Evolutionary conservation across 2,329 filamentous ascomycete species (phyloP).

Genomic region (Mollisiaceae sp.): DNA sequence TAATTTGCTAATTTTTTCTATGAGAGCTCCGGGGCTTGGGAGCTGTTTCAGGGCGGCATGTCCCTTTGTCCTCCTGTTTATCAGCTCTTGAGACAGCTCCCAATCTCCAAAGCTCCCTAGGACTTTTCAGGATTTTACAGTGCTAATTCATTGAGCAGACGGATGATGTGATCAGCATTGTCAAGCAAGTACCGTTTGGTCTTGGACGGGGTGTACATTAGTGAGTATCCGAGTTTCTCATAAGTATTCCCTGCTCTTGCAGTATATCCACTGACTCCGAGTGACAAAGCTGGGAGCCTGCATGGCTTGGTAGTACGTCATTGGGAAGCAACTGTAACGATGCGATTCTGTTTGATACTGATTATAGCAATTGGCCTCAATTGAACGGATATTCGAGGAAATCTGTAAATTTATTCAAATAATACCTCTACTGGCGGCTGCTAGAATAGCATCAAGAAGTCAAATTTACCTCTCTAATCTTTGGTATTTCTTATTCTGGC

Average conservation of each 20-base stretch:
- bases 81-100: no score
- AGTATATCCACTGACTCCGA: background rate
- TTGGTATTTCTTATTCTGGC: background rate
- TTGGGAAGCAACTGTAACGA: slow-evolving; percentile 68
- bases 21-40: no score
- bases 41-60: no score
- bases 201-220: slow-evolving; percentile 64
- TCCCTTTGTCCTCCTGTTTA: no score
- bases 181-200: slow-evolving; percentile 58
- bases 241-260: slow-evolving; percentile 7
- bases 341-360: slow-evolving; percentile 62
- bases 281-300: slow-evolving; percentile 54
- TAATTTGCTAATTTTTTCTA: no score
- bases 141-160: no score
- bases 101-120: no score
- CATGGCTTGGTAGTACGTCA: slow-evolving; percentile 45
- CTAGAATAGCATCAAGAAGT: background rate
- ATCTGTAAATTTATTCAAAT: slow-evolving; percentile 40
- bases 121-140: no score
- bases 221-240: slow-evolving; percentile 65
- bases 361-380: slow-evolving; percentile 38
- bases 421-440: background rate
- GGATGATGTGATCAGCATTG: slow-evolving; percentile 60
- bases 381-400: slow-evolving; percentile 40
- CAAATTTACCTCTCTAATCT: background rate